phyloP scores from a whole-genome alignment of 2,329 filamentous ascomycete genomes.

The Tolypocladium capitatum region DNA sequence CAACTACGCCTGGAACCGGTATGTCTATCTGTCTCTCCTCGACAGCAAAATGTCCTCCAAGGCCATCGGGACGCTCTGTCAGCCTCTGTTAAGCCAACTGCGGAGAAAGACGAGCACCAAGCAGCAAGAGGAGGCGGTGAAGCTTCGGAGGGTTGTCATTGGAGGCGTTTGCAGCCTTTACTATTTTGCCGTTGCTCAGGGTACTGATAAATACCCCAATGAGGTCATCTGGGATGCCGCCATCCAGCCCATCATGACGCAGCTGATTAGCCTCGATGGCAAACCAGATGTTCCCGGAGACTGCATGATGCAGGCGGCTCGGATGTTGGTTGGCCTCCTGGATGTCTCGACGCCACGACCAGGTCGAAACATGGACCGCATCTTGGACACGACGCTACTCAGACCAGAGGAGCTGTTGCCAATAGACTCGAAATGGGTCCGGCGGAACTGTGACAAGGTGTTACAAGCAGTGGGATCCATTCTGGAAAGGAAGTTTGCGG shows the following conservation, averaged over 20 bases:
- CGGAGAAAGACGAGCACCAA: slow-evolving; percentile 48
- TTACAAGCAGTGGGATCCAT: slow-evolving; percentile 48
- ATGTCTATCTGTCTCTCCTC: slow-evolving; percentile 61
- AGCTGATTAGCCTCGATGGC: slow-evolving; percentile 32
- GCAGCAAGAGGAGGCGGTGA: slow-evolving; percentile 35
- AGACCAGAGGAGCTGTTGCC: slow-evolving; percentile 66
- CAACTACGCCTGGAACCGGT: slow-evolving; percentile 73
- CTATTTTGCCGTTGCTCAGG: slow-evolving; percentile 71
- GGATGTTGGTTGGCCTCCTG: slow-evolving; percentile 60
- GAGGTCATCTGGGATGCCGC: slow-evolving; percentile 70
- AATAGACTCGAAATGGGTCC: slow-evolving; percentile 77
- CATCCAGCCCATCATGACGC: slow-evolving; percentile 49
- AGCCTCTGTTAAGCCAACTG: slow-evolving; percentile 56
- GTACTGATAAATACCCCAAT: slow-evolving; percentile 48
- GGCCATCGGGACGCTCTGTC: slow-evolving; percentile 34
- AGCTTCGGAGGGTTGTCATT: slow-evolving; percentile 41
- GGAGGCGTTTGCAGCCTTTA: slow-evolving; percentile 67
- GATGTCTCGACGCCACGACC: slow-evolving; percentile 42
- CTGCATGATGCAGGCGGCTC: slow-evolving; percentile 44
- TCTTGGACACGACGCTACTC: slow-evolving; percentile 44
- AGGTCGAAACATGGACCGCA: slow-evolving; percentile 63
- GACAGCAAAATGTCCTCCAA: slow-evolving; percentile 41
- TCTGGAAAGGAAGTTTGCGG: slow-evolving; percentile 47
- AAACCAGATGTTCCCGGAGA: slow-evolving; percentile 30
- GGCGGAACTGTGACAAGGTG: slow-evolving; percentile 54